Percentiles rank a stretch among this genome's conserved stretches.
These are phyloP conservation scores for Sporisorium graminicola DNA, from an alignment of 1,284 basidiomycete genomes.

Conservation along the genomic window DNA sequence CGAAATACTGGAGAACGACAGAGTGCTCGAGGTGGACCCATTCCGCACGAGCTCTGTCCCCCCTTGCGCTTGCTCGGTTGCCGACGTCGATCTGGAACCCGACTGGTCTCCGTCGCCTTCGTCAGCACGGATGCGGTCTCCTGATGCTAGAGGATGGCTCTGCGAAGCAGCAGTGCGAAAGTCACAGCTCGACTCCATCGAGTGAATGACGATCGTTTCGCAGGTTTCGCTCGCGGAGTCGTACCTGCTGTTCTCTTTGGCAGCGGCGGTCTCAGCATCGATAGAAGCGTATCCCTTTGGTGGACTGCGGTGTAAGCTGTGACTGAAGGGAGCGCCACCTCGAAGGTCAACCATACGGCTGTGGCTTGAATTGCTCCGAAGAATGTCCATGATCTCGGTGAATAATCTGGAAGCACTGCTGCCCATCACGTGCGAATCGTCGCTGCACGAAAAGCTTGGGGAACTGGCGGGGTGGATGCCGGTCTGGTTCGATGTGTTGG, in stretches of 20 bases:
- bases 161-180: constrained; percentile 11
- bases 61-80: neutral
- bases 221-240: neutral
- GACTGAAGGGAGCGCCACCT: neutral
- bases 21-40: constrained; percentile 19
- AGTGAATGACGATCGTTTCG: constrained; percentile 20
- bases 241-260: constrained; percentile 6
- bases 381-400: constrained; percentile 41
- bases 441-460: constrained; percentile 23
- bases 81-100: neutral
- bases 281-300: constrained; percentile 21
- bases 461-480: neutral
- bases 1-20: constrained; percentile 24
- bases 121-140: neutral
- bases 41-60: constrained; percentile 6
- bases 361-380: constrained; percentile 3
- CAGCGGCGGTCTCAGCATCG: constrained; percentile 4
- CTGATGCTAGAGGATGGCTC: neutral
- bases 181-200: constrained; percentile 11
- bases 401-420: constrained; percentile 27
- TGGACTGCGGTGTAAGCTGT: constrained; percentile 17
- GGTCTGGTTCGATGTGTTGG: neutral
- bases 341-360: neutral
- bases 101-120: neutral
- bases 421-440: constrained; percentile 10